phyloP scores from a whole-genome alignment of 106 monocot species.

The Posidonia australis region DNA sequence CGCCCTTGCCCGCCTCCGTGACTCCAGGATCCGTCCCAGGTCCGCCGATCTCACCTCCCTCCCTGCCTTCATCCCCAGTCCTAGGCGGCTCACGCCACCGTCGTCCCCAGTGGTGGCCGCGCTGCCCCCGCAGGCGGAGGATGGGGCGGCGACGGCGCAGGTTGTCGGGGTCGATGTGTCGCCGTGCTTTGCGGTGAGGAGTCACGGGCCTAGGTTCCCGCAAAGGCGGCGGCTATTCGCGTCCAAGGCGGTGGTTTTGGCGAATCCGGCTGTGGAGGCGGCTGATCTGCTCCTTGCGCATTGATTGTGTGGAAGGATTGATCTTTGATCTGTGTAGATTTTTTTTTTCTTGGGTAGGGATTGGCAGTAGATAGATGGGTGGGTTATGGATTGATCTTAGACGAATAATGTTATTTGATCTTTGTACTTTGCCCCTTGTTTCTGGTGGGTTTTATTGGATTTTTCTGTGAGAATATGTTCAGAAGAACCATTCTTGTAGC shows the following conservation, averaged over 20 bases:
- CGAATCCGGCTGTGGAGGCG: neutral
- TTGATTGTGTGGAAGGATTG: no score
- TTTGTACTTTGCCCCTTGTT: no score
- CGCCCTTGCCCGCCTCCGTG: conserved; percentile 18
- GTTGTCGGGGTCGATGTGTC: neutral
- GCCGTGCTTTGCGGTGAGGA: conserved; percentile 14
- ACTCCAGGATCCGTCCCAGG: conserved; percentile 16
- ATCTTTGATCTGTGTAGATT: neutral
- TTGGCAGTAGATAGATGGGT: no score
- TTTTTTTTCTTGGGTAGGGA: no score
- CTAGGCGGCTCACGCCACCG: conserved; percentile 4
- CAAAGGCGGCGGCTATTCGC: conserved; percentile 16
- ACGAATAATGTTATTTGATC: no score
- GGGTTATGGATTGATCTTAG: no score
- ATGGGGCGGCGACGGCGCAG: neutral
- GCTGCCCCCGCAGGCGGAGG: neutral
- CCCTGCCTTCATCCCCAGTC: neutral
- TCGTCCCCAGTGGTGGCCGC: neutral
- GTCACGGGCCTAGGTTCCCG: conserved; percentile 10
- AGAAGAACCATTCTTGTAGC: no score
- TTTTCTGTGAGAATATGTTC: no score
- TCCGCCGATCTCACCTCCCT: neutral
- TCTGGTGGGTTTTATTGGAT: no score
- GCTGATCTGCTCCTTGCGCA: neutral
- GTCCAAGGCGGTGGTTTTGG: conserved; percentile 9